phyloP scores from a whole-genome alignment of 2,329 filamentous ascomycete genomes.

The Aspergillus sp. region DNA sequence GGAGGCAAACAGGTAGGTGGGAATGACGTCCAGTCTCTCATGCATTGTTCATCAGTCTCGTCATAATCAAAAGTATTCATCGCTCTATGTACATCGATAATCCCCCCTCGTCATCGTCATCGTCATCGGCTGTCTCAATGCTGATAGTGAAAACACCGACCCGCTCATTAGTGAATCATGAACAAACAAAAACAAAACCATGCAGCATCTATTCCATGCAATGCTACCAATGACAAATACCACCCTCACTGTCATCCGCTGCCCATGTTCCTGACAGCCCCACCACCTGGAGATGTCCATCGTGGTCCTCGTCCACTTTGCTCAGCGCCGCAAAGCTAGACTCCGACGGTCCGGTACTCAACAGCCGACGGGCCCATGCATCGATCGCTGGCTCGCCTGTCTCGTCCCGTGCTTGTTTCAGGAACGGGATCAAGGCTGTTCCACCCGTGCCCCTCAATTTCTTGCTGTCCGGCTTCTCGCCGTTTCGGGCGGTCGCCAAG shows the following conservation, averaged over 20 bases:
- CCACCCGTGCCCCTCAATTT: constrained; percentile 88
- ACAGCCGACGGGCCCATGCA: constrained; percentile 60
- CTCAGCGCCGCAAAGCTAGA: constrained; percentile 48
- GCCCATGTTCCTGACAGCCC: constrained; percentile 85
- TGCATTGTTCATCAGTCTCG: constrained; percentile 2
- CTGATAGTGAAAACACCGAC: not conserved
- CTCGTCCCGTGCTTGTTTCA: constrained; percentile 95
- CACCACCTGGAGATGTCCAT: constrained; percentile 60
- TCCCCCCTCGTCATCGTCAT: not conserved
- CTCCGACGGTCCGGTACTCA: constrained; percentile 54
- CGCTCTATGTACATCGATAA: constrained; percentile 1
- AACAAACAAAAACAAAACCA: not conserved
- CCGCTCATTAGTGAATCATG: not conserved
- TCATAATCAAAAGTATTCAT: not conserved
- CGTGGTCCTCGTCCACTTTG: constrained; percentile 56
- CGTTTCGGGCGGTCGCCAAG: constrained; percentile 50
- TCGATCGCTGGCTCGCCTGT: constrained; percentile 88
- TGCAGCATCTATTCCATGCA: not conserved
- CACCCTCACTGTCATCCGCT: constrained; percentile 77
- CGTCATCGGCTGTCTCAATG: not conserved
- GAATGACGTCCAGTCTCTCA: not conserved
- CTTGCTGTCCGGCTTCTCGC: constrained; percentile 46
- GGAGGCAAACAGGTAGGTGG: not conserved
- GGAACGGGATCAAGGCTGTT: constrained; percentile 88
- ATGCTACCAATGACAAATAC: constrained; percentile 56